Base-by-base conservation (phyloP, 768 basidiomycete species). In the Lactarius evosmus region DNA sequence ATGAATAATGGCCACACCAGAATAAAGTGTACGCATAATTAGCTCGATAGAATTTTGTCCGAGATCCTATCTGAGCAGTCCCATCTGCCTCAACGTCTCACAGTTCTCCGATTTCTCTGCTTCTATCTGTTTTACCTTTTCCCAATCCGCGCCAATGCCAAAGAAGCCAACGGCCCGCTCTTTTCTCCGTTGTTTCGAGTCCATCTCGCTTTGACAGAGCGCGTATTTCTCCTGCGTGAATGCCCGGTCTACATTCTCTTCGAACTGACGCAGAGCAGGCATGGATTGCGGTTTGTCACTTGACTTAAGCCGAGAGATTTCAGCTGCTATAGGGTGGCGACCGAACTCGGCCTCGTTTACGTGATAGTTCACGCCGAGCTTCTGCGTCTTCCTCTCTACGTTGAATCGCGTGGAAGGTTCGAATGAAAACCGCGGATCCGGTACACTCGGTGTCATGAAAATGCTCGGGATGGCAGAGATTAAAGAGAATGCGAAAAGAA, bases 131-230 rank as follows among this genome's bases (percentile, higher is more conserved):
- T 81, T 79, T 63, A 98, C 89, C 75, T 92, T 91, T 34, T 93
- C 88, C 90, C 91, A 93, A 72, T 98, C 91, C 12, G 93, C 91
- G 33, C 94, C 92, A 59, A 97, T 78, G 6, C 95, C 96, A 73
- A 98, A 95, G 66, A 97, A 74, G 5, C 96, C 96, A 41, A 91
- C 75, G 70, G 93, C 88, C 9, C 83, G 80, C 58, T 95, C 88
- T 71, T 88, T 87, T 65, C 79, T 76, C 65, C 86, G 85, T 70
- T 89, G 82, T 72, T 86, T 88, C 62, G 78, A 73, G 68, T 93
- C 87, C 55, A 85, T 63, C 49, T 85, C 88, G 7, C 80, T 78
- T 68, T 88, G 85, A 74, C 96, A 98, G 69, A 85, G 79, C 34
- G 78, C 72, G 68, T 87, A 89, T 61, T 94, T 76, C 58, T 83